Evolutionary conservation across 345 rosid species (phyloP).

Genomic region (Nasturtium officinale): DNA sequence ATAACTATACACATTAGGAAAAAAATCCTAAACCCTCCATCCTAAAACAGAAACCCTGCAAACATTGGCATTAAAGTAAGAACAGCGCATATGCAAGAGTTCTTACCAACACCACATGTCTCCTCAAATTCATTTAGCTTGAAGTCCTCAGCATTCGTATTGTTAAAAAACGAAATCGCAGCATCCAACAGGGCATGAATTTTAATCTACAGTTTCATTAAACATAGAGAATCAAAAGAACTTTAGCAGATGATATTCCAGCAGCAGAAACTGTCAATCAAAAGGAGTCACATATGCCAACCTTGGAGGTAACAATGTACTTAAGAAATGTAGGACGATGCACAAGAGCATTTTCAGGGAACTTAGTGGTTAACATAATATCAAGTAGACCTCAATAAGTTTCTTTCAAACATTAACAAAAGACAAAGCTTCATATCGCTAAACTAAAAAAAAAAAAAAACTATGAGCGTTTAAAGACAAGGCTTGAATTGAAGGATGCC

Average conservation of each 20-base stretch:
- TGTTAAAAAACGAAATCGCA: slow-evolving; percentile 64
- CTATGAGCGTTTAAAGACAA: too few species aligned
- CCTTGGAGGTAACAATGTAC: slow-evolving; percentile 73
- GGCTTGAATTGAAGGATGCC: too few species aligned
- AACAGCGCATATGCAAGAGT: not conserved
- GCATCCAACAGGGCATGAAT: slow-evolving; percentile 87
- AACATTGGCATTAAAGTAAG: slow-evolving; percentile 1
- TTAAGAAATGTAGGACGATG: slow-evolving; percentile 78
- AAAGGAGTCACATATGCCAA: slow-evolving; percentile 24
- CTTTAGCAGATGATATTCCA: not conserved
- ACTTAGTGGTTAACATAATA: slow-evolving; percentile 63
- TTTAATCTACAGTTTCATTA: slow-evolving; percentile 63
- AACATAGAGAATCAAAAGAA: slow-evolving; percentile 19
- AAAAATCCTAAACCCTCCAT: too few species aligned
- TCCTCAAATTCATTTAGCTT: slow-evolving; percentile 75
- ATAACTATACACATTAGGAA: too few species aligned
- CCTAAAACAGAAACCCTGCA: slow-evolving; percentile 5
- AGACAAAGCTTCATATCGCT: not conserved
- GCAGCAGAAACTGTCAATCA: not conserved
- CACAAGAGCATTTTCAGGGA: slow-evolving; percentile 68
- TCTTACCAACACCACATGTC: slow-evolving; percentile 89
- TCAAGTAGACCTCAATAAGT: not conserved
- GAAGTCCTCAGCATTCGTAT: slow-evolving; percentile 59
- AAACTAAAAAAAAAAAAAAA: too few species aligned
- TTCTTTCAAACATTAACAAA: not conserved